Conservation (phyloP, 768 basidiomycete species). For the Pisolithus orientalis region DNA sequence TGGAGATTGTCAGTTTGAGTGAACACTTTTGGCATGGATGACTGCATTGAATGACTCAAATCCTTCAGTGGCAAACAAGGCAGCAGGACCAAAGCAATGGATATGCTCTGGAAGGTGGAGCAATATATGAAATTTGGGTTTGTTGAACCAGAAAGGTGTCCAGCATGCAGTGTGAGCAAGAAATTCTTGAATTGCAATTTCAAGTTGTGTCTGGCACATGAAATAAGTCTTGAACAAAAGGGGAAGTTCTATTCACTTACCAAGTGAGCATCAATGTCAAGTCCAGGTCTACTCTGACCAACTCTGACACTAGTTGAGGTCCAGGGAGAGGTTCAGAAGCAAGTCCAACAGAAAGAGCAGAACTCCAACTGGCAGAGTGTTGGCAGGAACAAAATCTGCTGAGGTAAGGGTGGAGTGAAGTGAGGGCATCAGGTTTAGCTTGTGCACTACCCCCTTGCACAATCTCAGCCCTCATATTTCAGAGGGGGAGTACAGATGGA, state of each 20-base stretch:
- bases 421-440: too few species aligned
- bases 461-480: too few species aligned
- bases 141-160: conserved; percentile 33
- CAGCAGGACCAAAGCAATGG: conserved; percentile 28
- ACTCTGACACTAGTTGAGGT: too few species aligned
- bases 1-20: conserved; percentile 31
- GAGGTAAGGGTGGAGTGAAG: too few species aligned
- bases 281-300: too few species aligned
- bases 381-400: too few species aligned
- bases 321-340: too few species aligned
- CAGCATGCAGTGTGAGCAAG: conserved; percentile 25
- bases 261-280: conserved; percentile 28
- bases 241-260: conserved; percentile 14
- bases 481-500: too few species aligned
- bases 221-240: too few species aligned
- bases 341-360: too few species aligned
- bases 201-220: conserved; percentile 6
- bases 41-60: conserved; percentile 39
- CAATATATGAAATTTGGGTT: conserved; percentile 39
- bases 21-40: conserved; percentile 26
- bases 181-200: conserved; percentile 31
- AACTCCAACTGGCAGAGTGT: too few species aligned
- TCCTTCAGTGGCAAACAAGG: conserved; percentile 36
- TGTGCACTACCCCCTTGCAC: too few species aligned
- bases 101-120: conserved; percentile 28